Evolutionary conservation across 2,329 filamentous ascomycete species (phyloP), one percentile per base, ranked within the genome.

Genomic region (Colletotrichum musae): DNA sequence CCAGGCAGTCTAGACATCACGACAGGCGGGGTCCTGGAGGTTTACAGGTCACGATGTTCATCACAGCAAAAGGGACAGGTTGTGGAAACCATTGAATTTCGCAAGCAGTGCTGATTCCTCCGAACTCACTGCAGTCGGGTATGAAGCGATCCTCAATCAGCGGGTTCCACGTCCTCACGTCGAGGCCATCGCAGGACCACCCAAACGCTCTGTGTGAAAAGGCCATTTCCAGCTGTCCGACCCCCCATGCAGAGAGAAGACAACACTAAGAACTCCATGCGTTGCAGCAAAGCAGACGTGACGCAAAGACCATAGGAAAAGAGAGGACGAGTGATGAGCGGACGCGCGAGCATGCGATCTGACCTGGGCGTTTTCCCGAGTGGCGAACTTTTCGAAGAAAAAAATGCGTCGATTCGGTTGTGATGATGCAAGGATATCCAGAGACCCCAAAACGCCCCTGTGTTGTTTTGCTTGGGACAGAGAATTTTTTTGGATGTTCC

Each of bases 381-480:
- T 79, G 64, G 56, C 64, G 59, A 64, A 68, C 13, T 15, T 15
- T 21, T 50, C 6, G 18, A 56, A 57, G 21, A 58, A 39, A 68
- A 76, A 82, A 76, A 79, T 70, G 63, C 73, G 75, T 79, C 77
- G 79, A 76, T 78, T 75, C 48, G 32, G 50, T 61, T 43, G 58
- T 50, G 45, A 77, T 86, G 85, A 90, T 92, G 91, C 90, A 89
- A 92, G 64, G 91, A 93, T 93, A 93, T 93, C 92, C 92, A 91
- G 92, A 83, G 80, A 91, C 86, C 87, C 89, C 87, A 88, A 36
- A 90, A 93, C 92, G 91, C 91, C 91, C 89, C 84, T 85, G 83
- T 82, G 56, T 63, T 63, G 64, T 59, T 86, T 81, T 85, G 84
- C 85, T 83, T 36, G 32, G 32, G 32, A 36, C 81, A 84, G 52